Base-by-base conservation (phyloP, 1,139 yeast species). In the Candida albicans region DNA sequence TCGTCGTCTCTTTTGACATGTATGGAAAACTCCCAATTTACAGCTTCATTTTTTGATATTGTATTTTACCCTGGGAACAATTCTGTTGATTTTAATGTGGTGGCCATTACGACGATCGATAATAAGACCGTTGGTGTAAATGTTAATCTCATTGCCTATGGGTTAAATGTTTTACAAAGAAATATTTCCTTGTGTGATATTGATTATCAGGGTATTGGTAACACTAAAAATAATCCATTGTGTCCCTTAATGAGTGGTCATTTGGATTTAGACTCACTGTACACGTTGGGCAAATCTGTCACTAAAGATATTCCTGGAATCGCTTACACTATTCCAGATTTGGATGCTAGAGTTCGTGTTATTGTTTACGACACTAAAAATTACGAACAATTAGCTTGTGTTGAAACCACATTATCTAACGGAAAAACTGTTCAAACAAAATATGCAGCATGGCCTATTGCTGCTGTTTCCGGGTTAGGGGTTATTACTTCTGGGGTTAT, bases 391-490 rank as follows among this genome's bases (percentile, higher is more conserved):
- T 70, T 91, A 48, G 99, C 99, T 2, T 93, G 99, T 76, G 96
- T 95, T 9, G 91, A 87, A 61, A 97, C 98, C 0, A 76, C 82
- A 18, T 73, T 93, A 49, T 69, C 87, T 27, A 93, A 95, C 65
- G 96, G 93, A 47, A 89, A 87, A 61, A 90, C 99, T 1, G 99
- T 93, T 31, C 96, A 91, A 64, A 90, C 97, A 27, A 83, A 82
- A 58, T 90, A 88, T 55, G 99, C 96, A 4, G 79, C 96, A 8
- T 95, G 99, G 99, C 96, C 96, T 22, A 87, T 93, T 55, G 98
- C 97, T 5, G 95, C 91, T 14, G 79, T 93, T 37, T 81, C 96
- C 2, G 95, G 96, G 40, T 64, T 88, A 39, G 98, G 98, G 50
- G 79, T 93, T 35, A 65, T 90, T 42, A 84, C 95, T 5, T 87